phyloP scores from a whole-genome alignment of 1,284 basidiomycete species.

The Violaceomyces palustris region DNA sequence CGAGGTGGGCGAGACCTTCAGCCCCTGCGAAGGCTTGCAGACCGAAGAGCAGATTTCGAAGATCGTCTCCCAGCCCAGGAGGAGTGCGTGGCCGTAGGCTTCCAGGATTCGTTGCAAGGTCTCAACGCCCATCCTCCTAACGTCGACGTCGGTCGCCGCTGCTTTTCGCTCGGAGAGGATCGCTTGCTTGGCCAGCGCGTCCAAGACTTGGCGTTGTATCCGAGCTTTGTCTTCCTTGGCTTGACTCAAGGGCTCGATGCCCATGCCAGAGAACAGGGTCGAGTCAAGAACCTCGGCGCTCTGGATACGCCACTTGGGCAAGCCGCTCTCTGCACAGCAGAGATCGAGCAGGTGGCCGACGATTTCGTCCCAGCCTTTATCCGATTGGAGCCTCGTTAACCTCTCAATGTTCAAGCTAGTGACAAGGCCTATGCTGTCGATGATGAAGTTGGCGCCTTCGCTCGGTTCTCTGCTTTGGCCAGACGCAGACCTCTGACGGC shows the following conservation, averaged over 20 bases:
- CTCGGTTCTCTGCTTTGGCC: neutral
- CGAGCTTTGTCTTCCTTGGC: constrained; percentile 60
- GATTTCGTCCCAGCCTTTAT: constrained; percentile 78
- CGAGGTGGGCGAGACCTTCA: neutral
- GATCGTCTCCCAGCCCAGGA: constrained; percentile 86
- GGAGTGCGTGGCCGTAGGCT: constrained; percentile 79
- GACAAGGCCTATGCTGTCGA: constrained; percentile 75
- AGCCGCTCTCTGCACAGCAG: constrained; percentile 64
- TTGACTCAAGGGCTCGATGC: constrained; percentile 58
- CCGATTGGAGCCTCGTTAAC: constrained; percentile 70
- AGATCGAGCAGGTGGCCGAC: constrained; percentile 73
- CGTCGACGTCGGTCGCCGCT: constrained; percentile 58
- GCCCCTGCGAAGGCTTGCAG: constrained; percentile 14
- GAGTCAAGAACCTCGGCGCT: constrained; percentile 80
- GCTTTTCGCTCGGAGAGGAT: constrained; percentile 58
- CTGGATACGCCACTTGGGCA: constrained; percentile 76
- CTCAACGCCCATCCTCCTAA: constrained; percentile 79
- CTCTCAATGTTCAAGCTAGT: constrained; percentile 76
- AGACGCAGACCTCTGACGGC: constrained; percentile 2
- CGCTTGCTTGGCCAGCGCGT: constrained; percentile 75
- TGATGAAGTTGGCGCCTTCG: constrained; percentile 64
- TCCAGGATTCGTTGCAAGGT: constrained; percentile 80
- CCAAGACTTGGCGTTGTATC: constrained; percentile 75
- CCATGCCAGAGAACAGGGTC: constrained; percentile 66
- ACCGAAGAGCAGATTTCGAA: constrained; percentile 64